Conservation (phyloP, 1,284 basidiomycete species). For the Cryptococcus sp. region DNA sequence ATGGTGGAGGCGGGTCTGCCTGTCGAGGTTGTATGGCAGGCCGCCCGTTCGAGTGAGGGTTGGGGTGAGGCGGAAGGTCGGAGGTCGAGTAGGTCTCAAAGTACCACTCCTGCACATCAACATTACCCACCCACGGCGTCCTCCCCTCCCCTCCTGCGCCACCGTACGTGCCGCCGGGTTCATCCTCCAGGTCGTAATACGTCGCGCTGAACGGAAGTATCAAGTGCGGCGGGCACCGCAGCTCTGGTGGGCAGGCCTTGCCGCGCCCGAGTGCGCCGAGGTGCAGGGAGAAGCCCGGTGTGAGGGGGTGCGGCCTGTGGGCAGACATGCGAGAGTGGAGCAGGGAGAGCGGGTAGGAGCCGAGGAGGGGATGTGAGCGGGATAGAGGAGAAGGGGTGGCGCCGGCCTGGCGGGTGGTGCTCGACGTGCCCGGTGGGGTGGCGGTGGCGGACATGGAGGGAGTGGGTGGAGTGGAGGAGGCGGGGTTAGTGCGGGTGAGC, state of each 20-base stretch:
- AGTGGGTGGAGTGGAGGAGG: background rate
- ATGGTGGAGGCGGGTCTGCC: conserved; percentile 33
- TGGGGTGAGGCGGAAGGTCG: background rate
- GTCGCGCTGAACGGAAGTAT: conserved; percentile 42
- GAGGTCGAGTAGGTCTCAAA: conserved; percentile 9
- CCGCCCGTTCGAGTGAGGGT: background rate
- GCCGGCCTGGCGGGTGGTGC: background rate
- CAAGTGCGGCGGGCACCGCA: conserved; percentile 33
- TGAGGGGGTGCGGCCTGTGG: conserved; percentile 28
- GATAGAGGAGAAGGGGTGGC: conserved; percentile 28
- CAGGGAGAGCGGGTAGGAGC: conserved; percentile 42
- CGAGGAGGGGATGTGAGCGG: conserved; percentile 42
- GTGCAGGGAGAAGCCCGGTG: conserved; percentile 17
- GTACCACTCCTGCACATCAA: conserved; percentile 44
- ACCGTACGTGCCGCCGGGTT: too few species aligned
- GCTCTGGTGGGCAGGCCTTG: conserved; percentile 24
- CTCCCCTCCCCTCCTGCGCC: conserved; percentile 10
- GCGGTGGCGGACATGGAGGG: background rate
- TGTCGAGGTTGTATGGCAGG: background rate
- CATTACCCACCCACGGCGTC: conserved; percentile 46
- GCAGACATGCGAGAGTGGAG: conserved; percentile 44
- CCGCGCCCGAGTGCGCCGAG: conserved; percentile 31
- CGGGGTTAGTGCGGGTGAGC: background rate
- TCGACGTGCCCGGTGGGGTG: background rate
- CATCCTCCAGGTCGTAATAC: conserved; percentile 43